A percentile compares a stretch with the other conserved stretches of the same genome.
Conservation (phyloP, 129 eudicot species). For the carrot (Daucus carota) region DNA sequence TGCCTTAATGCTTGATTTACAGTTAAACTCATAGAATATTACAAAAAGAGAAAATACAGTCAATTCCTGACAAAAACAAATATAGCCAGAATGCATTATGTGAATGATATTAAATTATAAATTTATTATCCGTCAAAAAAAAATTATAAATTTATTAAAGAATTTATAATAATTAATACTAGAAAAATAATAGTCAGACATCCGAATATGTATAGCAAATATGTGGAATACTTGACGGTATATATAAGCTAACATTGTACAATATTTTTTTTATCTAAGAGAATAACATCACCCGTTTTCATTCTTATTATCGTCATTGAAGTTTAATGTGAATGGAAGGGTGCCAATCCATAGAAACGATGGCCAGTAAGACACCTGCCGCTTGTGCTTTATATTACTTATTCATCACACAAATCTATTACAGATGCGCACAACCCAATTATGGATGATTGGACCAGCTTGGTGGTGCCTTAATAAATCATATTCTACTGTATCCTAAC, state of each 20-base stretch:
- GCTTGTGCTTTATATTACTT: background rate
- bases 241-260: background rate
- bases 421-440: background rate
- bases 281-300: background rate
- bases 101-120: background rate
- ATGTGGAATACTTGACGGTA: background rate
- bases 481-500: background rate
- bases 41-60: too few relatives aligned
- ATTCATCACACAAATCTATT: background rate
- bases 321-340: background rate
- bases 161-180: background rate
- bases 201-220: background rate
- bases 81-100: background rate
- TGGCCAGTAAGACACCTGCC: background rate
- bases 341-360: background rate
- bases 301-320: too few relatives aligned
- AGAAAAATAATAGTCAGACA: background rate
- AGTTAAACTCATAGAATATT: too few relatives aligned
- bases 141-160: background rate
- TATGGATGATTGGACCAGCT: background rate
- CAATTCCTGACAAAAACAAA: too few relatives aligned
- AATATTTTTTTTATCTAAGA: background rate
- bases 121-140: background rate
- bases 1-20: too few relatives aligned
- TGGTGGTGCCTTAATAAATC: background rate